These are phyloP conservation scores for Salvia rosmarinus DNA, from an alignment of 257 asterid genomes.

Conservation along the genomic window DNA sequence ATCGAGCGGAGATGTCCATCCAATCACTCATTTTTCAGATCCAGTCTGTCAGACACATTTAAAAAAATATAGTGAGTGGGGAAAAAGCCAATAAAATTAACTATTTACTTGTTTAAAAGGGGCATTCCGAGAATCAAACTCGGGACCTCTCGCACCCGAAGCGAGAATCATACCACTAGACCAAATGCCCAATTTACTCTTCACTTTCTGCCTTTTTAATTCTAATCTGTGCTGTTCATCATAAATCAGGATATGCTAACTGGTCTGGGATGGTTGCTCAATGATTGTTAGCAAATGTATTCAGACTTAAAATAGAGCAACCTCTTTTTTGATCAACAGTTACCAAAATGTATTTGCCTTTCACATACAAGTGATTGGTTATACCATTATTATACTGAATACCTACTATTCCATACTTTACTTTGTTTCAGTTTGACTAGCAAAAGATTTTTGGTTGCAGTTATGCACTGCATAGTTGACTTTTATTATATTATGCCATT, in stretches of 20 bases:
- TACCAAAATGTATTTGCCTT: background rate
- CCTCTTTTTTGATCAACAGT: background rate
- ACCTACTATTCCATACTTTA: background rate
- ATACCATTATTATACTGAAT: background rate
- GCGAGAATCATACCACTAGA: conserved; percentile 95
- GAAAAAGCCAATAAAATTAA: background rate
- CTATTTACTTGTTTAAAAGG: conserved; percentile 21
- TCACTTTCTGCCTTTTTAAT: background rate
- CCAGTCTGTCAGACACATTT: background rate
- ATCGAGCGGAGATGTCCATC: background rate
- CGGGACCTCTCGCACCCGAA: conserved; percentile 94
- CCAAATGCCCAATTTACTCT: conserved; percentile 59
- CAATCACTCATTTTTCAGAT: background rate
- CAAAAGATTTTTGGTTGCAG: background rate
- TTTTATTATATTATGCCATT: too few species aligned
- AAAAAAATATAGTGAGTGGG: background rate
- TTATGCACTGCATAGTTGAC: background rate
- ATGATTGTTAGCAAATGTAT: background rate
- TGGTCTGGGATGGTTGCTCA: background rate
- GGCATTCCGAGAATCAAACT: conserved; percentile 83
- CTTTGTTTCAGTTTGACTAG: background rate
- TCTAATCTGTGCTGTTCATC: background rate
- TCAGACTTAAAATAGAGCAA: background rate
- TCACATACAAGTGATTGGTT: background rate
- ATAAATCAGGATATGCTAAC: background rate